phyloP scores from a whole-genome alignment of 1,284 basidiomycete species.

The Boletellus deceptivus region DNA sequence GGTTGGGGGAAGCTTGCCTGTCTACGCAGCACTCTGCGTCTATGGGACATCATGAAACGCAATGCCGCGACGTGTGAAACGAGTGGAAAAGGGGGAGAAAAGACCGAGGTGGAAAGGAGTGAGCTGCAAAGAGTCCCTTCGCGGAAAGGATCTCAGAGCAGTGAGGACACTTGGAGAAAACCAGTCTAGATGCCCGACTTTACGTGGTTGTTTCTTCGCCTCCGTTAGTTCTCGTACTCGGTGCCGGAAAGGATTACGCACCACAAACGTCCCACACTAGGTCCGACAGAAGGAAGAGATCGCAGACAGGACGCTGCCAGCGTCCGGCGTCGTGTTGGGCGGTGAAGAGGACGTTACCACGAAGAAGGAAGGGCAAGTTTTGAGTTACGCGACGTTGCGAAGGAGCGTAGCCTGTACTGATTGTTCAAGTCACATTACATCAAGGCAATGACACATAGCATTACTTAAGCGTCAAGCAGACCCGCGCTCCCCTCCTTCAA shows the following conservation, averaged over 20 bases:
- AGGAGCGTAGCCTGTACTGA: neutral
- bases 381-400: constrained; percentile 13
- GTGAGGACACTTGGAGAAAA: neutral
- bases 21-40: constrained; percentile 8
- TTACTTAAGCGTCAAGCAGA: neutral
- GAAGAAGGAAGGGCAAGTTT: neutral
- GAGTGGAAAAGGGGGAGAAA: constrained; percentile 8
- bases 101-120: constrained; percentile 15
- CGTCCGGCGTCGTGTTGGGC: constrained; percentile 3
- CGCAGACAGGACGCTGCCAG: constrained; percentile 4
- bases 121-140: constrained; percentile 12
- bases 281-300: neutral
- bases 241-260: constrained; percentile 9
- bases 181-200: constrained; percentile 11
- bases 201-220: constrained; percentile 13
- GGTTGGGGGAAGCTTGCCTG: constrained; percentile 15
- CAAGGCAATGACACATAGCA: too few relatives aligned
- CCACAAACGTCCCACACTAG: neutral
- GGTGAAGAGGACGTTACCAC: neutral
- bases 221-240: constrained; percentile 13
- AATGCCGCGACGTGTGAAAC: neutral
- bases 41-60: constrained; percentile 15
- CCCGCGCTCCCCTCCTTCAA: neutral
- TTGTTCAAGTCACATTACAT: too few relatives aligned
- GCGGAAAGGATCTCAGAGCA: constrained; percentile 22